phyloP scores from a whole-genome alignment of 306 rosid species.

The Pterocarpus macrocarpus region DNA sequence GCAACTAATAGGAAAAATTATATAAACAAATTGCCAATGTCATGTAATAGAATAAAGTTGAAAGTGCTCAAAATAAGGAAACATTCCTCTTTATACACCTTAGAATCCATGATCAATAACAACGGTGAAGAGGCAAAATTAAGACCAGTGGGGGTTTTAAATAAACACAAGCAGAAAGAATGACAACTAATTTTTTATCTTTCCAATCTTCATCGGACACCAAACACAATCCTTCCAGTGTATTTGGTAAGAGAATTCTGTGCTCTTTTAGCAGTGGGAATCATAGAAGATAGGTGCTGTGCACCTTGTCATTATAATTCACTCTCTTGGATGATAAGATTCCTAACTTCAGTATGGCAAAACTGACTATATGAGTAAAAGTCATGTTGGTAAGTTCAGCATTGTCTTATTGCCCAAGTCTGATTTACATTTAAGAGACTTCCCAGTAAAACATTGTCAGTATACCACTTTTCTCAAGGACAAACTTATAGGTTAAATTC shows the following conservation, averaged over 20 bases:
- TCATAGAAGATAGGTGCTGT: neutral
- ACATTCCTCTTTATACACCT: constrained; percentile 5
- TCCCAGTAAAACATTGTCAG: neutral
- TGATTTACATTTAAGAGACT: neutral
- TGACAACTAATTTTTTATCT: constrained; percentile 22
- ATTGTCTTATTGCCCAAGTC: neutral
- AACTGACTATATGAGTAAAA: too few species aligned
- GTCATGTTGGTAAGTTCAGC: neutral
- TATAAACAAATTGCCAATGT: neutral
- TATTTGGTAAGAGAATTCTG: constrained; percentile 16
- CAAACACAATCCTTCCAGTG: constrained; percentile 26
- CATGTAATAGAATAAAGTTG: constrained; percentile 18
- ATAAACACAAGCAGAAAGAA: constrained; percentile 22
- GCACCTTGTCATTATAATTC: neutral
- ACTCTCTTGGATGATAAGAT: constrained; percentile 4
- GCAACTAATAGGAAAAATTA: neutral
- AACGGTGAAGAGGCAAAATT: constrained; percentile 28
- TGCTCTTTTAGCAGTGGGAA: constrained; percentile 12
- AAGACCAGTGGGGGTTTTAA: neutral
- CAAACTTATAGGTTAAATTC: neutral
- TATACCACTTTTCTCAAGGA: neutral
- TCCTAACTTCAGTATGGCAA: neutral
- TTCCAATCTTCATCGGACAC: constrained; percentile 1
- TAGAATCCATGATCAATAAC: too few species aligned
- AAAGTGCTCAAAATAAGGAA: constrained; percentile 1